phyloP scores from a whole-genome alignment of 441 rosid genomes.

The Manihot esculenta region DNA sequence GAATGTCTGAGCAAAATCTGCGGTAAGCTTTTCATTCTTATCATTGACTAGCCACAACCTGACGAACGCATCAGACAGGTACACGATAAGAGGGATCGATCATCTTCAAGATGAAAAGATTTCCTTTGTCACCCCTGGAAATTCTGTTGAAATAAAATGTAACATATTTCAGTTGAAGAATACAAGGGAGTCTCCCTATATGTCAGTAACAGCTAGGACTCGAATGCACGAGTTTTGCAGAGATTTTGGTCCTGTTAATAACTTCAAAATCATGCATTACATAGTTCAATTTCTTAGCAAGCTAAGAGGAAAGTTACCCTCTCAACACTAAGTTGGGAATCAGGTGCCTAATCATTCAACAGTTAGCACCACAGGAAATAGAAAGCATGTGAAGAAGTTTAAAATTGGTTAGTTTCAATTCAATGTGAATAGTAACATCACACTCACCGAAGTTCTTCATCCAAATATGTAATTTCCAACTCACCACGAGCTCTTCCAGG shows the following conservation, averaged over 20 bases:
- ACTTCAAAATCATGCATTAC: not conserved
- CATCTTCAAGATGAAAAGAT: slow-evolving; percentile 80
- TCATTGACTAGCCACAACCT: not conserved
- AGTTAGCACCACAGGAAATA: not conserved
- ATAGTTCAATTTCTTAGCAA: not conserved
- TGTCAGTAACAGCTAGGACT: not conserved
- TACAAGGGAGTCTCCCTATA: not conserved
- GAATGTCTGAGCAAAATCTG: not conserved
- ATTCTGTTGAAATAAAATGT: slow-evolving; percentile 40
- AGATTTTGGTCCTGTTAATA: not conserved
- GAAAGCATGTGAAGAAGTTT: not conserved
- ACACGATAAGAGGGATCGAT: slow-evolving; percentile 76
- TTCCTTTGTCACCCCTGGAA: slow-evolving; percentile 90
- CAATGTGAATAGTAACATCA: not conserved
- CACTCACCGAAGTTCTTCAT: slow-evolving; percentile 78
- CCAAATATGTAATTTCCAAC: slow-evolving; percentile 84
- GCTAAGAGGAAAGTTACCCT: too few relatives aligned
- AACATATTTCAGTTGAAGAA: not conserved
- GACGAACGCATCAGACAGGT: slow-evolving; percentile 27
- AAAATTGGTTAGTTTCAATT: not conserved
- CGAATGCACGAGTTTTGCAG: not conserved
- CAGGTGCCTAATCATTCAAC: not conserved
- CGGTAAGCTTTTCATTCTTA: not conserved
- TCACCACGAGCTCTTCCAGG: slow-evolving; percentile 84
- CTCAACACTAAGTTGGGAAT: not conserved